Percentiles rank a stretch among this genome's conserved stretches.
Evolutionary conservation across 1,139 yeast species (phyloP).

Genomic region (Scheffersomyces cryptocercus): DNA sequence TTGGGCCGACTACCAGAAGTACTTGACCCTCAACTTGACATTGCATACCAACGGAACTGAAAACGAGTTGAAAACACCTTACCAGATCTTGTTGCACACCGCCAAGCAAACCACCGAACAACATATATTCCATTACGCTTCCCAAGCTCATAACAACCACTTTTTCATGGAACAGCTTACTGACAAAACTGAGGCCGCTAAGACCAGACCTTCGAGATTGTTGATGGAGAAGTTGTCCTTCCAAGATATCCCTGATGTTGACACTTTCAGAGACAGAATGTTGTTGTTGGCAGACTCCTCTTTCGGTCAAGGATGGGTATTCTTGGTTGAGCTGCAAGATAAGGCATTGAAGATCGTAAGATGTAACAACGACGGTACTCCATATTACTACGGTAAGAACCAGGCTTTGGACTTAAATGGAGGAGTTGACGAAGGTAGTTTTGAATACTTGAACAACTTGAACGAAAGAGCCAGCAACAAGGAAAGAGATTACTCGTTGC

Average conservation of each 20-base stretch:
- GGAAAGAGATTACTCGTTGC: conserved; percentile 70
- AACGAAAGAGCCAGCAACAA: conserved; percentile 44
- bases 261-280: conserved; percentile 54
- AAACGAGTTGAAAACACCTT: conserved; percentile 75
- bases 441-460: conserved; percentile 46
- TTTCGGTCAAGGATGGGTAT: conserved; percentile 86
- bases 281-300: conserved; percentile 55
- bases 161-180: conserved; percentile 74
- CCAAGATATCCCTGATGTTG: conserved; percentile 43
- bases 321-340: conserved; percentile 71
- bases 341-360: conserved; percentile 65
- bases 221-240: conserved; percentile 45
- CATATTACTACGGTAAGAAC: conserved; percentile 75
- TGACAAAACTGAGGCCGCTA: conserved; percentile 29
- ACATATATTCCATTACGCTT: conserved; percentile 79
- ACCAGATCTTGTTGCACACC: conserved; percentile 72
- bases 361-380: conserved; percentile 87
- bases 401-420: conserved; percentile 78
- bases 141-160: conserved; percentile 92
- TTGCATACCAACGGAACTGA: conserved; percentile 76
- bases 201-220: conserved; percentile 49
- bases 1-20: conserved; percentile 81
- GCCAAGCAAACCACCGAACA: conserved; percentile 71
- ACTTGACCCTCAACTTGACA: conserved; percentile 67
- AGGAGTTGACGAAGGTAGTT: conserved; percentile 58